These are phyloP conservation scores for Russula lepida DNA, from an alignment of 768 basidiomycete species.

Conservation along the genomic window DNA sequence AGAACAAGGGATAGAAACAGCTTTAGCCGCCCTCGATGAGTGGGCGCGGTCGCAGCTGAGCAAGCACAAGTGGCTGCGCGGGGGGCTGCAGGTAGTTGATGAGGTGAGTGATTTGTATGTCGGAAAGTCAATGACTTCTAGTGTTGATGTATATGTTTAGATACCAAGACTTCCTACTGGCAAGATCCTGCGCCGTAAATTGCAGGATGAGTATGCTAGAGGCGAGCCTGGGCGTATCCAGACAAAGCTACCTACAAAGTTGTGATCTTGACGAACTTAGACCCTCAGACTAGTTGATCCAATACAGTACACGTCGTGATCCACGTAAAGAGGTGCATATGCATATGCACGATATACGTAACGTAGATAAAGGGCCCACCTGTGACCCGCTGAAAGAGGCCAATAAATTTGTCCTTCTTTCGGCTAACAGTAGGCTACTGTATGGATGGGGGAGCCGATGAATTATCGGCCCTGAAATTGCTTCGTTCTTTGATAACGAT, in stretches of 20 bases:
- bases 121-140: neutral
- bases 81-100: slow-evolving; percentile 58
- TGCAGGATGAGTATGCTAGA: slow-evolving; percentile 38
- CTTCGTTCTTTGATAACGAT: neutral
- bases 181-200: slow-evolving; percentile 53
- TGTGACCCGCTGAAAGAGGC: neutral
- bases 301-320: neutral
- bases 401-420: neutral
- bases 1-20: slow-evolving; percentile 34
- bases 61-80: slow-evolving; percentile 69
- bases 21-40: slow-evolving; percentile 40
- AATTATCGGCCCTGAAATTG: neutral
- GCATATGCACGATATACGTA: neutral
- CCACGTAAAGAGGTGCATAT: neutral
- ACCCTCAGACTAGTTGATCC: too few species aligned
- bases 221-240: neutral
- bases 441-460: neutral
- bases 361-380: neutral
- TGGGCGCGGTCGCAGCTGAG: slow-evolving; percentile 61
- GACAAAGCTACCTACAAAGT: neutral
- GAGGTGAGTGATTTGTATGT: slow-evolving; percentile 34
- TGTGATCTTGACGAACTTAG: neutral
- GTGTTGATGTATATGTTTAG: slow-evolving; percentile 27
- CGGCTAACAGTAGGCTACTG: neutral
- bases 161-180: slow-evolving; percentile 72